phyloP scores from a whole-genome alignment of 1,284 basidiomycete genomes.

The Ceraceosorus bombacis region DNA sequence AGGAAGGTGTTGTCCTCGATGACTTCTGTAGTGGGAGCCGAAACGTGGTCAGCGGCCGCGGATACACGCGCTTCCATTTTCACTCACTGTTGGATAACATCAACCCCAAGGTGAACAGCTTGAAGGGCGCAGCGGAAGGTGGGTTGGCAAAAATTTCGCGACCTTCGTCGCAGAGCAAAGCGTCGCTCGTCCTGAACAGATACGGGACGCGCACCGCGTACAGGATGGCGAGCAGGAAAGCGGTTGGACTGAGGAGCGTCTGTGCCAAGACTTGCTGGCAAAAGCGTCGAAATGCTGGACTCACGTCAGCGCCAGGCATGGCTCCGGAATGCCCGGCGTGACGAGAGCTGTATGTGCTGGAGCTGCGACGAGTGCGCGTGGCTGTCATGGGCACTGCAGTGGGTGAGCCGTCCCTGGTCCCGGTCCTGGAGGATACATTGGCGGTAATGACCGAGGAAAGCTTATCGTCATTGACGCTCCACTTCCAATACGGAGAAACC shows the following conservation, averaged over 20 bases:
- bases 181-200: conserved; percentile 20
- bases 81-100: conserved; percentile 46
- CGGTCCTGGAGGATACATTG: conserved; percentile 8
- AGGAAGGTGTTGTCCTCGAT: conserved; percentile 48
- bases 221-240: conserved; percentile 38
- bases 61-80: neutral
- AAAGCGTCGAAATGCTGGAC: conserved; percentile 43
- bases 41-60: neutral
- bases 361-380: neutral
- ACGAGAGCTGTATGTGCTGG: neutral
- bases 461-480: conserved; percentile 30
- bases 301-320: conserved; percentile 23
- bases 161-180: conserved; percentile 20
- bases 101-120: conserved; percentile 41
- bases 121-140: conserved; percentile 40
- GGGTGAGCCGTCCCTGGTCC: neutral
- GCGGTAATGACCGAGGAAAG: conserved; percentile 21
- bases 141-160: conserved; percentile 42
- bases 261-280: conserved; percentile 44
- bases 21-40: conserved; percentile 20
- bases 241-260: conserved; percentile 41
- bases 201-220: conserved; percentile 35
- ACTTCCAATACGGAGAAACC: conserved; percentile 31
- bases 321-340: neutral
- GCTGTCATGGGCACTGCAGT: neutral